phyloP scores from a whole-genome alignment of 116 monocot species.

The Trichopus zeylanicus region DNA sequence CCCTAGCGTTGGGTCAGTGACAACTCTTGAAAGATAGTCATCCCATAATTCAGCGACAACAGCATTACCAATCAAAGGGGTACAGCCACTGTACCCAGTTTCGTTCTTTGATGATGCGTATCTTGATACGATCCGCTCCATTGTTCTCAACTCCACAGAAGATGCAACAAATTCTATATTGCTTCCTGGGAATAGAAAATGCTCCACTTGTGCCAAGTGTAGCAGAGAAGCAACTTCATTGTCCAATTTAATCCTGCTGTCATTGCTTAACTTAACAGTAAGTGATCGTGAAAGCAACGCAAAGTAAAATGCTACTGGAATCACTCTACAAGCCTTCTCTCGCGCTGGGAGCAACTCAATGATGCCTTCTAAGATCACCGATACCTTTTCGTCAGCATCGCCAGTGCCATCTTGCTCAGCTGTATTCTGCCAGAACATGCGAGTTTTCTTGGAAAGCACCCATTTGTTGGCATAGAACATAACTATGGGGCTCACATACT shows the following conservation, averaged over 20 bases:
- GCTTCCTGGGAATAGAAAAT: conserved; percentile 53
- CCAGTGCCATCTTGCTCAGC: conserved; percentile 17
- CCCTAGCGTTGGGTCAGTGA: conserved; percentile 29
- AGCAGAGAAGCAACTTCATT: conserved; percentile 36
- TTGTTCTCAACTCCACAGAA: conserved; percentile 26
- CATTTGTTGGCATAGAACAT: conserved; percentile 78
- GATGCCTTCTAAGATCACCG: conserved; percentile 35
- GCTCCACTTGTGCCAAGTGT: conserved; percentile 42
- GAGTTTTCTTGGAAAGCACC: conserved; percentile 61
- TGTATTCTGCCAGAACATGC: conserved; percentile 36
- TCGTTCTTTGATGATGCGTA: conserved; percentile 20
- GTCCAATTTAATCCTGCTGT: conserved; percentile 29
- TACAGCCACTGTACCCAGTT: conserved; percentile 8
- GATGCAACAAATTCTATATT: conserved; percentile 5
- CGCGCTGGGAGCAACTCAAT: conserved; percentile 46
- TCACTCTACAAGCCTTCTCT: conserved; percentile 21
- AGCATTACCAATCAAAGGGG: conserved; percentile 14
- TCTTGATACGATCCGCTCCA: conserved; percentile 48
- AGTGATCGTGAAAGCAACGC: conserved; percentile 52
- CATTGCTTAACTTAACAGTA: conserved; percentile 22
- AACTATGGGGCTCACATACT: conserved; percentile 63
- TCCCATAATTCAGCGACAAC: conserved; percentile 71
- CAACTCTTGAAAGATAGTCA: conserved; percentile 37
- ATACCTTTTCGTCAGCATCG: conserved; percentile 23
- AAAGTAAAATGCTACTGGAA: conserved; percentile 65